A percentile compares a stretch with the other conserved stretches of the same genome.
Conservation (phyloP, 2,329 filamentous ascomycete genomes). For the Trichoderma polysporum region DNA sequence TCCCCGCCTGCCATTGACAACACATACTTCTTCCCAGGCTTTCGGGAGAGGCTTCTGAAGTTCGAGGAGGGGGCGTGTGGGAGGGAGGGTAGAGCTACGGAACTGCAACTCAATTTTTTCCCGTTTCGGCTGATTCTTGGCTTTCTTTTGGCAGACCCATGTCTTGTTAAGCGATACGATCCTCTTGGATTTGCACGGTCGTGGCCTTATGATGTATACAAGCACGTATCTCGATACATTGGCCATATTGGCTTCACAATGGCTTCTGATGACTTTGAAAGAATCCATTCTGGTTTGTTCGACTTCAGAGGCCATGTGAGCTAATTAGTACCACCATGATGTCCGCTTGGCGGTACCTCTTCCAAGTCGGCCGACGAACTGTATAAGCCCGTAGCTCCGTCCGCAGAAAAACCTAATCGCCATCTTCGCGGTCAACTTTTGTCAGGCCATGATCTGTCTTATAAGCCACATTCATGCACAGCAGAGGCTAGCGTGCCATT, state of each 20-base stretch:
- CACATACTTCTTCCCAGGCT: slow-evolving; percentile 19
- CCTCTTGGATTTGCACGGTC: neutral
- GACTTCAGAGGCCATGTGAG: neutral
- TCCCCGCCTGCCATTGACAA: slow-evolving; percentile 15
- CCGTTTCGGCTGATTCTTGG: slow-evolving; percentile 14
- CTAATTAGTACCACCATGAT: neutral
- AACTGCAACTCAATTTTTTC: neutral
- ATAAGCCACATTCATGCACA: slow-evolving; percentile 5
- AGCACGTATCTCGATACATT: neutral
- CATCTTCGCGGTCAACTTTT: neutral
- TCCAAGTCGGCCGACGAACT: neutral
- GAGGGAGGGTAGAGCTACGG: neutral
- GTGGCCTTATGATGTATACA: neutral
- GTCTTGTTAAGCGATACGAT: neutral
- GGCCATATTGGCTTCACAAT: neutral
- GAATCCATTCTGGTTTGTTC: neutral
- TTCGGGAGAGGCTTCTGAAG: slow-evolving; percentile 19
- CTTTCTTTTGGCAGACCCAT: neutral
- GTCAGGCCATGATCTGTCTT: neutral
- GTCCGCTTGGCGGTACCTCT: neutral
- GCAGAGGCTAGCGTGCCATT: neutral
- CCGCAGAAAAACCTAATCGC: slow-evolving; percentile 2
- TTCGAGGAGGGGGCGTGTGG: slow-evolving; percentile 14
- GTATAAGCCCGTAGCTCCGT: neutral
- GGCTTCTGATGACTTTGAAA: neutral